A percentile compares a stretch with the other conserved stretches of the same genome.
These are phyloP conservation scores for Clonostachys rosea DNA, from an alignment of 2,329 filamentous ascomycete species.

Conservation along the genomic window DNA sequence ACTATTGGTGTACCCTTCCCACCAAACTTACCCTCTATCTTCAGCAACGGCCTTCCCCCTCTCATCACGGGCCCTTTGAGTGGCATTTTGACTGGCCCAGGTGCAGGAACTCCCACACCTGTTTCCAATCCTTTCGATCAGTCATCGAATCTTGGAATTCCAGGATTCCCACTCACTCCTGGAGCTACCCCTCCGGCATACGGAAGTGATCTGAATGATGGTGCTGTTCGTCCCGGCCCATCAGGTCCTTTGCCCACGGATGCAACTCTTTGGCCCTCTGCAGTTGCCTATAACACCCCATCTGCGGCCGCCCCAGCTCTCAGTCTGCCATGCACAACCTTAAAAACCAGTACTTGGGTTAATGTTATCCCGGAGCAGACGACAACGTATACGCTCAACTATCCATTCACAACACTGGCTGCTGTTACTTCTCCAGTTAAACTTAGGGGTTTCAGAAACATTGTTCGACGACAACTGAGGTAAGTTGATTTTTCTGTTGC, in stretches of 20 bases:
- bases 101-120: slow-evolving; percentile 6
- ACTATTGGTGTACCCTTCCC: neutral
- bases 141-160: neutral
- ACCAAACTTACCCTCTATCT: neutral
- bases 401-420: slow-evolving; percentile 28
- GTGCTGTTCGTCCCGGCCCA: neutral
- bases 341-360: slow-evolving; percentile 30
- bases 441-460: neutral
- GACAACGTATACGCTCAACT: slow-evolving; percentile 32
- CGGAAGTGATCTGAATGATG: neutral
- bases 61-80: slow-evolving; percentile 3
- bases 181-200: slow-evolving; percentile 2
- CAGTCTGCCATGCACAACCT: slow-evolving; percentile 5
- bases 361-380: slow-evolving; percentile 30
- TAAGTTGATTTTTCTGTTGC: slow-evolving; percentile 6
- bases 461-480: slow-evolving; percentile 19
- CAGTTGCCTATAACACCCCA: neutral
- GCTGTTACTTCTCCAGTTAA: slow-evolving; percentile 14
- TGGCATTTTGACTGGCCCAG: slow-evolving; percentile 1
- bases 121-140: slow-evolving; percentile 2
- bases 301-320: neutral
- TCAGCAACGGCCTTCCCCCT: slow-evolving; percentile 1
- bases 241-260: slow-evolving; percentile 1
- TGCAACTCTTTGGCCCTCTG: slow-evolving; percentile 3
- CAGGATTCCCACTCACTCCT: neutral